Percentiles rank a stretch among this genome's conserved stretches.
phyloP scores from a whole-genome alignment of 2,329 filamentous ascomycete species.

The Fusarium zealandicum region DNA sequence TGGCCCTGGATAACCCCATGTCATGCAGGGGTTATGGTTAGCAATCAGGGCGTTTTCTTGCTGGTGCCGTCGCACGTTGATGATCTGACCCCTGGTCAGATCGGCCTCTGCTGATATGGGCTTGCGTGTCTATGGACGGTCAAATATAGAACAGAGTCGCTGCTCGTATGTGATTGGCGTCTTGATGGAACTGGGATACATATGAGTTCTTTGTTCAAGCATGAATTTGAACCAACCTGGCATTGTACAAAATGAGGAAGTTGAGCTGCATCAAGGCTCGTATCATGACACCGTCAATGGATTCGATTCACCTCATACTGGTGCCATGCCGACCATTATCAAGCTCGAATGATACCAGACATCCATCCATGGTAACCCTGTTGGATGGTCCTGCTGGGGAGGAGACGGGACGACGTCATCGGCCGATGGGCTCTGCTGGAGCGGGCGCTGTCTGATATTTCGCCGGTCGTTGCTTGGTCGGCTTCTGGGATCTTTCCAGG shows the following conservation, averaged over 20 bases:
- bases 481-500: conserved; percentile 1
- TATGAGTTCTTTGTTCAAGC: conserved; percentile 5
- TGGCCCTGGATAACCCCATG: background rate
- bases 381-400: conserved; percentile 3
- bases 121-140: conserved; percentile 10
- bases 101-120: background rate
- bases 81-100: conserved; percentile 6
- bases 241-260: background rate
- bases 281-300: conserved; percentile 15
- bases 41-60: background rate
- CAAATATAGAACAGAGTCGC: conserved; percentile 2
- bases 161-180: conserved; percentile 6
- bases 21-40: background rate
- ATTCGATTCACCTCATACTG: background rate
- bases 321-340: conserved; percentile 2
- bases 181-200: background rate
- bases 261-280: background rate
- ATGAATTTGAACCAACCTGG: conserved; percentile 23
- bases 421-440: background rate
- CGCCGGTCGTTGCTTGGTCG: background rate
- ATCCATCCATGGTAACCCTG: too few relatives aligned
- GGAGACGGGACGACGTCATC: conserved; percentile 3
- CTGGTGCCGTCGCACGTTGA: conserved; percentile 5
- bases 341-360: background rate
- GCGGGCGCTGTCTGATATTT: conserved; percentile 2